Base-by-base conservation (phyloP, 2,329 filamentous ascomycete species). In the Aspergillus neoniger region DNA sequence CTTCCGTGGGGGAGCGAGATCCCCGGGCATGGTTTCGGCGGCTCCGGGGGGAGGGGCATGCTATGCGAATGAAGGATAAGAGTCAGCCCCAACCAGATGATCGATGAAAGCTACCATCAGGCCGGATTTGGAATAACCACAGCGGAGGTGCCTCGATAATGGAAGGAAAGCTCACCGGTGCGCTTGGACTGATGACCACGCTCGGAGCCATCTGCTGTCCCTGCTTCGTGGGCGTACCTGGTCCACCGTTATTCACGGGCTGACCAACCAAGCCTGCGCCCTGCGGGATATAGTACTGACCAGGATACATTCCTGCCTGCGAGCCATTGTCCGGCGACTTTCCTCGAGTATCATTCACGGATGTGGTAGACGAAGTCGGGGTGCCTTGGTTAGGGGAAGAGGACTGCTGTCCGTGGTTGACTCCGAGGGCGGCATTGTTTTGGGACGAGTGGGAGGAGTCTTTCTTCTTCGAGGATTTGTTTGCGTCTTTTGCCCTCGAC, bases 11-110 rank as follows among this genome's bases (percentile, higher is more conserved):
- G 95, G 95, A 30, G 92, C 92, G 61, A 99, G 88, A 75, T 99
- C 95, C 72, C 96, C 92, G 55, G 95, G 95, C 94, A 99, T 98
- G 5, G 94, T 97, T 81, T 99, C 95, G 65, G 93, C 90, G 60
- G 93, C 90, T 67, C 95, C 95, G 51, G 95, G 95, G 63, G 92
- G 92, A 54, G 95, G 93, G 48, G 95, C 83, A 80, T 99, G 95
- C 92, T 95, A 71, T 58, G 53, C 17, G 10, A 36, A 36, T 14
- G 32, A 49, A 21, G 49, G 49, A 30, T 10, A 28, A 48, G 10
- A 8, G 47, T 61, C 57, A 61, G 52, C 32, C 36, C 55, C 39
- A 28, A 25, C 21, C 15, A 52, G 5, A 17, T 32, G n/a, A 12
- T 28, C 15, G 25, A 30, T 28, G 28, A 8, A 10, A 12, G 15